These are phyloP conservation scores for Stephania yunnanensis DNA, from an alignment of 164 flowering plant species.

Conservation along the genomic window DNA sequence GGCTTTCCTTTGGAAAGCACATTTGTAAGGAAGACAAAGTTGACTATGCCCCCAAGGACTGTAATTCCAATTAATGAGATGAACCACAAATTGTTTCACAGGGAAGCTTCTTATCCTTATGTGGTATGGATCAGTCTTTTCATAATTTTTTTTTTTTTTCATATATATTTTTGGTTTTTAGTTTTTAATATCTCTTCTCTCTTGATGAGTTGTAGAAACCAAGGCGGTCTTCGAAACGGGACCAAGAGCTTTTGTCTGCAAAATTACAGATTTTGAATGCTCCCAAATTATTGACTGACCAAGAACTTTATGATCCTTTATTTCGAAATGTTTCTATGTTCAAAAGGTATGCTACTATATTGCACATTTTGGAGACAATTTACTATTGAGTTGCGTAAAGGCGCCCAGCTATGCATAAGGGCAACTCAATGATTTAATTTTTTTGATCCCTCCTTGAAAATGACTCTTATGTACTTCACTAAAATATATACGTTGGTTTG, in stretches of 20 bases:
- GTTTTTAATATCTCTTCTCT: neutral
- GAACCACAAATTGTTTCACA: constrained; percentile 13
- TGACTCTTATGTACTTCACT: too few relatives aligned
- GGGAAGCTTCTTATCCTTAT: constrained; percentile 14
- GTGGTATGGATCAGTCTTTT: constrained; percentile 10
- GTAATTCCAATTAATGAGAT: constrained; percentile 16
- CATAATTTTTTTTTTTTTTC: neutral
- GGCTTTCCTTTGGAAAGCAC: neutral
- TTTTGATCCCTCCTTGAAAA: too few relatives aligned
- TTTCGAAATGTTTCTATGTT: constrained; percentile 19
- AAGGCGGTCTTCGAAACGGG: constrained; percentile 14
- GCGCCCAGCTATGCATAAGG: too few relatives aligned
- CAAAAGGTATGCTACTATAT: constrained; percentile 5
- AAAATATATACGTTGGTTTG: too few relatives aligned
- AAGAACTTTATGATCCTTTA: constrained; percentile 16
- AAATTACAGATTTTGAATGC: constrained; percentile 14
- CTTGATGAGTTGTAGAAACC: constrained; percentile 10
- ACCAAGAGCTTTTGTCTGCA: constrained; percentile 15
- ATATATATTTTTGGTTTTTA: neutral
- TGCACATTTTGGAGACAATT: neutral
- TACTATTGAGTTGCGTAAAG: neutral
- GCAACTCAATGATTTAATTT: too few relatives aligned
- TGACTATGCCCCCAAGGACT: constrained; percentile 11
- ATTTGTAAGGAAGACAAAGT: neutral
- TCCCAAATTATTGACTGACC: constrained; percentile 3